These are phyloP conservation scores for Solanum bulbocastanum DNA, from an alignment of 257 asterid genomes.

Conservation along the genomic window DNA sequence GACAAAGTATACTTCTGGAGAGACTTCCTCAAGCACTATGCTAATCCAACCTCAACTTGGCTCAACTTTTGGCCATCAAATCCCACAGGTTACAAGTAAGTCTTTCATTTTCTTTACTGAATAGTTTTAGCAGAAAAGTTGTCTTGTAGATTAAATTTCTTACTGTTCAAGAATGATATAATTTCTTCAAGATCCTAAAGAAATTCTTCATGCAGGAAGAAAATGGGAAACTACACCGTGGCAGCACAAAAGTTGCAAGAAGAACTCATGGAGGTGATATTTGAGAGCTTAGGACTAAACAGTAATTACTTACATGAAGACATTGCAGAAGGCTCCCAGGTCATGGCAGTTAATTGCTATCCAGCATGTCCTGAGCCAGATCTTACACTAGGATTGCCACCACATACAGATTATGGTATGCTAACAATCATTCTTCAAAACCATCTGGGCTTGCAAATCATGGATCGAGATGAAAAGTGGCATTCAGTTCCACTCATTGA, in stretches of 20 bases:
- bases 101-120: neutral
- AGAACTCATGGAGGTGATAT: constrained; percentile 26
- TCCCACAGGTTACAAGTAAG: constrained; percentile 49
- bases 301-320: constrained; percentile 36
- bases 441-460: constrained; percentile 39
- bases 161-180: neutral
- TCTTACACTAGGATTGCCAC: constrained; percentile 52
- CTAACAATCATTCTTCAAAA: constrained; percentile 42
- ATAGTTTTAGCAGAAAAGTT: neutral
- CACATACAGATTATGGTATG: constrained; percentile 48
- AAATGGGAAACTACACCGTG: constrained; percentile 47
- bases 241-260: constrained; percentile 31
- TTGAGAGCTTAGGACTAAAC: constrained; percentile 43
- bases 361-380: constrained; percentile 61
- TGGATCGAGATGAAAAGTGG: constrained; percentile 35
- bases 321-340: constrained; percentile 39
- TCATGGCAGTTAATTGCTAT: constrained; percentile 44
- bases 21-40: constrained; percentile 59
- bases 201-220: constrained; percentile 21
- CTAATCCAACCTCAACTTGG: constrained; percentile 51
- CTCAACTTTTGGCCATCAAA: constrained; percentile 55
- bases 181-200: neutral
- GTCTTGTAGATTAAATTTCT: neutral
- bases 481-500: constrained; percentile 32
- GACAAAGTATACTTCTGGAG: constrained; percentile 54